A percentile compares a stretch with the other conserved stretches of the same genome.
phyloP scores from a whole-genome alignment of 2,329 filamentous ascomycete genomes.

The Byssochlamys sp. region DNA sequence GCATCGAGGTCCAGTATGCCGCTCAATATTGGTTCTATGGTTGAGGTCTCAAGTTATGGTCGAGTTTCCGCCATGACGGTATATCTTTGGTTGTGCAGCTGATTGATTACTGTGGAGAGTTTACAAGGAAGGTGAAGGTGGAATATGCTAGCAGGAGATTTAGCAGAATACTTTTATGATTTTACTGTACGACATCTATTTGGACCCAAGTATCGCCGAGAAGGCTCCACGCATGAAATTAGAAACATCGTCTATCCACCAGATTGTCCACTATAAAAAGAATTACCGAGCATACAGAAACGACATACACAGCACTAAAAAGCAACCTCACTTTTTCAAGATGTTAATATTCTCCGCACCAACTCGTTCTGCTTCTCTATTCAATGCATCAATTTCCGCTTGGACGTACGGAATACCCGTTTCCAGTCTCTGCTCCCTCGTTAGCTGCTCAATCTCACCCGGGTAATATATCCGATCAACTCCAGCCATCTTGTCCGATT shows the following conservation, averaged over 20 bases:
- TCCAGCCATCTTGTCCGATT: constrained; percentile 43
- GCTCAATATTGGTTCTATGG: constrained; percentile 38
- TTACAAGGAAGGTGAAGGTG: too few species aligned
- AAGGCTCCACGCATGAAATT: too few species aligned
- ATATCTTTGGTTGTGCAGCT: too few species aligned
- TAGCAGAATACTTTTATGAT: too few species aligned
- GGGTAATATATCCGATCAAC: constrained; percentile 50
- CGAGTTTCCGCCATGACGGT: too few species aligned
- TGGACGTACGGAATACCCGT: constrained; percentile 43
- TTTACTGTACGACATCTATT: too few species aligned
- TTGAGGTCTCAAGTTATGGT: constrained; percentile 6
- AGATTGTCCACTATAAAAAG: too few species aligned
- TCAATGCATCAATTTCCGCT: constrained; percentile 41
- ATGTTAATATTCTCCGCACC: constrained; percentile 15
- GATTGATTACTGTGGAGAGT: too few species aligned
- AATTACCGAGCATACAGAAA: too few species aligned
- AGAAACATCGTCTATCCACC: too few species aligned
- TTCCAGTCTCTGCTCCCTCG: constrained; percentile 30
- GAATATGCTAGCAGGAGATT: too few species aligned
- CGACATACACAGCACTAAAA: background rate
- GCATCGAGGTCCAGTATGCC: constrained; percentile 29
- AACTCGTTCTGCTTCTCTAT: constrained; percentile 40
- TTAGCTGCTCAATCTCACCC: constrained; percentile 48
- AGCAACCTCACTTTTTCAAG: background rate
- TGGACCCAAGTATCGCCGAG: too few species aligned